phyloP scores from a whole-genome alignment of 2,329 filamentous ascomycete genomes.

The Colletotrichum spinosum region DNA sequence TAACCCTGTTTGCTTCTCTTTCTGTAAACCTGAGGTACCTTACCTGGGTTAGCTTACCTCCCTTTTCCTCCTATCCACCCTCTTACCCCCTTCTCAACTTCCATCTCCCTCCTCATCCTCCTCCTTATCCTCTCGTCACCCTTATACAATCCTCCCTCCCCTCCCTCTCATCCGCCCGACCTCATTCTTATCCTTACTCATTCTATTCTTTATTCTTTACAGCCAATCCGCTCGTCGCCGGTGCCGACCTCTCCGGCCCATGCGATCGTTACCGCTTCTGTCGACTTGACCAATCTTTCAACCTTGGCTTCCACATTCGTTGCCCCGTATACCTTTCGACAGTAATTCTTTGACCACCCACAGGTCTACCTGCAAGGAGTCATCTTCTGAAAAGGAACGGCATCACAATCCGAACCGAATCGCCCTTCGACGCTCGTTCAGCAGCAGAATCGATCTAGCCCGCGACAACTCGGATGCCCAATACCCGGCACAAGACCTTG shows the following conservation, averaged over 20 bases:
- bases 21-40: constrained; percentile 36
- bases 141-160: constrained; percentile 42
- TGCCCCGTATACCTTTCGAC: constrained; percentile 38
- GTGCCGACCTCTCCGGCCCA: constrained; percentile 33
- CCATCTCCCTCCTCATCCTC: constrained; percentile 36
- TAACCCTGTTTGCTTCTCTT: constrained; percentile 44
- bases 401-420: constrained; percentile 19
- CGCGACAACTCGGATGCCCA: constrained; percentile 17
- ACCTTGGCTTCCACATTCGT: constrained; percentile 38
- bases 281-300: constrained; percentile 33
- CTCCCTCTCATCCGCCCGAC: constrained; percentile 43
- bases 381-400: constrained; percentile 4
- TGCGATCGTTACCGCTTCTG: constrained; percentile 35
- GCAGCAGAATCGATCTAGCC: constrained; percentile 36
- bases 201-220: constrained; percentile 45
- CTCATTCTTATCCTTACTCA: constrained; percentile 46
- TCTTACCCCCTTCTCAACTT: constrained; percentile 21
- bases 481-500: constrained; percentile 1
- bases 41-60: constrained; percentile 9
- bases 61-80: constrained; percentile 38
- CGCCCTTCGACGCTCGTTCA: constrained; percentile 34
- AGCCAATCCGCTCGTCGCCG: constrained; percentile 30
- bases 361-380: constrained; percentile 34
- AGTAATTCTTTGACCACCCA: constrained; percentile 39
- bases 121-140: constrained; percentile 39